A percentile compares a stretch with the other conserved stretches of the same genome.
Evolutionary conservation across 345 rosid species (phyloP).

Genomic region (Dipteronia dyeriana): DNA sequence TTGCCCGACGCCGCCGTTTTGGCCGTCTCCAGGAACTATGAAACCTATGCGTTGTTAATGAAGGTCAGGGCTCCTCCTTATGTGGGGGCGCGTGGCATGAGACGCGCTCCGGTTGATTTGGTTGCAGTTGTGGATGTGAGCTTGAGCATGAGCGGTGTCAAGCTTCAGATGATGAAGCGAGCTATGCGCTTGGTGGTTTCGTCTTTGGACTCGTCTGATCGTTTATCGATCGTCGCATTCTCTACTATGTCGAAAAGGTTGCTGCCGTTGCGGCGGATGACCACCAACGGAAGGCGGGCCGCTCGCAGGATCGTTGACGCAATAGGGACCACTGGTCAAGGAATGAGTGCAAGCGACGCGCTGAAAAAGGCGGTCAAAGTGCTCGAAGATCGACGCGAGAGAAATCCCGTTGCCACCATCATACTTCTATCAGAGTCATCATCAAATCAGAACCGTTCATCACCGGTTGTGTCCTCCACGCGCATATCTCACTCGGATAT

Average conservation of each 20-base stretch:
- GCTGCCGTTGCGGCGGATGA: conserved; percentile 71
- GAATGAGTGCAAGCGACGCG: conserved; percentile 71
- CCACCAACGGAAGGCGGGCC: conserved; percentile 60
- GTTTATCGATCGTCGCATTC: conserved; percentile 79
- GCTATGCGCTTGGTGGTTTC: conserved; percentile 63
- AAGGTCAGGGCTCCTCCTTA: conserved; percentile 63
- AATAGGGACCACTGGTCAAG: conserved; percentile 51
- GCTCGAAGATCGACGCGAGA: conserved; percentile 79
- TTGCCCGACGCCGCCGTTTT: conserved; percentile 71
- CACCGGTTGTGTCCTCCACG: conserved; percentile 49
- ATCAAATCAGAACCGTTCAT: conserved; percentile 30
- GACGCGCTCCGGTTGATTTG: conserved; percentile 70
- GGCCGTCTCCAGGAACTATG: conserved; percentile 51
- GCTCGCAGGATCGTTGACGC: conserved; percentile 71
- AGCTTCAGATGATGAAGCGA: conserved; percentile 58
- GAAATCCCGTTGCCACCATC: conserved; percentile 61
- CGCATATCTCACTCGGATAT: conserved; percentile 52
- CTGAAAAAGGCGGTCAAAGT: conserved; percentile 84
- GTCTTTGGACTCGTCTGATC: conserved; percentile 57
- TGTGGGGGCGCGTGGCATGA: conserved; percentile 26
- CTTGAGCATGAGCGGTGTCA: conserved; percentile 45
- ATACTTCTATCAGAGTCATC: conserved; percentile 53
- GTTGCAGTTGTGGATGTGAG: conserved; percentile 71
- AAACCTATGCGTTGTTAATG: conserved; percentile 57
- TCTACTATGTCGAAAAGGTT: conserved; percentile 72